These are phyloP conservation scores for Coccomyxa sp. DNA, from an alignment of 139 green algal genomes.

Conservation along the genomic window DNA sequence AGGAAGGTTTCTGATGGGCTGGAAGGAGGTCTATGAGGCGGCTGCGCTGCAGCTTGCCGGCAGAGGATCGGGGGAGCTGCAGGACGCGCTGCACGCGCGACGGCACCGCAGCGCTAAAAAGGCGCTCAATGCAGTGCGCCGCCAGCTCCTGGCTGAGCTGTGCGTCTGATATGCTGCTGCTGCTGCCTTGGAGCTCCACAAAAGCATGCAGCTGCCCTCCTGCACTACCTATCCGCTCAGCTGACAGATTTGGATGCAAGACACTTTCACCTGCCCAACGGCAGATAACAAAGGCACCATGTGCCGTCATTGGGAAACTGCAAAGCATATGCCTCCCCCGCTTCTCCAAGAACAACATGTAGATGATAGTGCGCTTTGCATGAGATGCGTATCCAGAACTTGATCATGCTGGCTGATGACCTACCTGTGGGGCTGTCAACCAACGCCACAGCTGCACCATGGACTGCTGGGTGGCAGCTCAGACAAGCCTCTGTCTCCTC, in stretches of 20 bases:
- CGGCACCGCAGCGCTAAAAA: constrained; percentile 25
- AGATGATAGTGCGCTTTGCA: background rate
- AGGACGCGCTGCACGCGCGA: constrained; percentile 9
- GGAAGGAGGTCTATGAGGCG: too few species aligned
- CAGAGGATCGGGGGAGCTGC: constrained; percentile 32
- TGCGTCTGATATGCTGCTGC: too few species aligned
- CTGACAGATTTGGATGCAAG: too few species aligned
- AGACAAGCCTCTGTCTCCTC: constrained; percentile 42
- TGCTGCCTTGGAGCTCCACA: too few species aligned
- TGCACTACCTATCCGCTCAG: too few species aligned
- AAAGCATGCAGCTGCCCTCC: too few species aligned
- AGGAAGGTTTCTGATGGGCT: too few species aligned
- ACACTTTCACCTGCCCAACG: too few species aligned
- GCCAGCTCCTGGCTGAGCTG: too few species aligned
- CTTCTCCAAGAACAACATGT: background rate
- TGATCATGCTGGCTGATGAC: background rate
- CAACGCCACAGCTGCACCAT: constrained; percentile 20
- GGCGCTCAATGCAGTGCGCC: too few species aligned
- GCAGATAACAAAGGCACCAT: background rate
- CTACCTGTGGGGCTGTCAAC: background rate
- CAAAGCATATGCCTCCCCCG: background rate
- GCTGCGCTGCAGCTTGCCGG: constrained; percentile 30
- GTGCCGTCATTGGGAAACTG: background rate
- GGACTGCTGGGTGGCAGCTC: constrained; percentile 24
- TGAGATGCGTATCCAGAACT: background rate